Base-by-base conservation (phyloP, 2,329 filamentous ascomycete genomes). In the Monosporascus ibericus region DNA sequence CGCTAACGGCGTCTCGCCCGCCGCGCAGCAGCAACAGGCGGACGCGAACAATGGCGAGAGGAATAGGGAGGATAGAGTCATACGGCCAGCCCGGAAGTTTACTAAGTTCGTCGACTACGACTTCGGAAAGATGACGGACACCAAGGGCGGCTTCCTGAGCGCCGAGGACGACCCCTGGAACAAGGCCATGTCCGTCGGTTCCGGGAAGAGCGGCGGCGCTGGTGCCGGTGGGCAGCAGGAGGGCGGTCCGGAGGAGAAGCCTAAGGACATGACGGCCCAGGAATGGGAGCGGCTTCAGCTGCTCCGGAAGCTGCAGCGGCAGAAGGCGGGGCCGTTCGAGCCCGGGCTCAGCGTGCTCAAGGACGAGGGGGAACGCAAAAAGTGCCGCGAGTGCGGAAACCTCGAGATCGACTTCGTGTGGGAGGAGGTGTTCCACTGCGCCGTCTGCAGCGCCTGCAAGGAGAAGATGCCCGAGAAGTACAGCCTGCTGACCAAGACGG, bases 61-160 rank as follows among this genome's bases (percentile, higher is more conserved):
- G 59, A 61, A 7, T 58, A 65, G 0, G 67, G 66, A 46, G 68
- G 59, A 65, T 0, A 67, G 66, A 46, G 68, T 73, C 5, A 85
- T 95, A 48, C 85, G 84, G 51, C 87, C 92, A 1, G 89, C 90
- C 47, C 82, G 85, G 64, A 96, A 95, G 65, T 96, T 97, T 61
- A 84, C 88, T 55, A 92, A 94, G 68, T 97, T 88, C 67, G 92
- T 99, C 65, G 94, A 99, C 66, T 97, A 96, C 73, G 94, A 99
- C 70, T 94, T 99, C 72, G 92, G 88, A 67, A 88, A 92, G 72
- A 97, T 99, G 91, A 95, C 87, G 6, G 94, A 99, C 69, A 97
- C 92, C 1, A 96, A 96, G 67, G 94, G 94, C 56, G 94, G 94
- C 1, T 99, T 99, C 70, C 72, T 99, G 58, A 88, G 87, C n/a